Conservation (phyloP, 768 basidiomycete species). For the Phlegmacium glaucopus region DNA sequence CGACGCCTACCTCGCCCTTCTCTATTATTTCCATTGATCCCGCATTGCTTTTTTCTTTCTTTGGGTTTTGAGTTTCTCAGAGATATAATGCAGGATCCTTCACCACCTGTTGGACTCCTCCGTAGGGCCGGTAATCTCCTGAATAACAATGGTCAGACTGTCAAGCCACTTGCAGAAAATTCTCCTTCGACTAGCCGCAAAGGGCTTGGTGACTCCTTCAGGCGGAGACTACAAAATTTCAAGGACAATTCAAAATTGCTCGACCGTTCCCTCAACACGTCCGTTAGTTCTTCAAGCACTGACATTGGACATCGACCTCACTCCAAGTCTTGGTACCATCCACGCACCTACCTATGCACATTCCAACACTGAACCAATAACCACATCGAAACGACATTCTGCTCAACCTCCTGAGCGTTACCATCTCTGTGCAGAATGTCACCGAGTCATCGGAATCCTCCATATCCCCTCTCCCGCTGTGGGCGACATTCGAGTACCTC, state of each 20-base stretch:
- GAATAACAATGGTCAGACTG: conserved; percentile 22
- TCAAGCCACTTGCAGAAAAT: conserved; percentile 17
- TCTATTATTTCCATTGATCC: too few relatives aligned
- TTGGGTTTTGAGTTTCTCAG: not conserved
- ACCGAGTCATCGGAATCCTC: not conserved
- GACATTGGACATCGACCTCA: not conserved
- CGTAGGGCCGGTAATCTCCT: conserved; percentile 36
- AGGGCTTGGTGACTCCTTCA: conserved; percentile 26
- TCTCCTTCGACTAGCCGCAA: not conserved
- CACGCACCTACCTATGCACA: not conserved
- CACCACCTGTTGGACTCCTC: conserved; percentile 15
- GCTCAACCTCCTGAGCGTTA: conserved; percentile 6
- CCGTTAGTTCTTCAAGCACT: not conserved
- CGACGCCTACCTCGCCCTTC: too few relatives aligned
- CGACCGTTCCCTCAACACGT: conserved; percentile 21
- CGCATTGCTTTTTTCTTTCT: too few relatives aligned
- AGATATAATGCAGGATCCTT: not conserved
- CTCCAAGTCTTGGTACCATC: not conserved
- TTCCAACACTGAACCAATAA: not conserved
- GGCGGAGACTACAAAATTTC: conserved; percentile 33
- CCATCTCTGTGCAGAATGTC: not conserved
- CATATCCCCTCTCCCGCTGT: conserved; percentile 5
- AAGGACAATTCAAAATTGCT: conserved; percentile 19
- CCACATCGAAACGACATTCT: conserved; percentile 1
- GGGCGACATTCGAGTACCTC: conserved; percentile 40